Base-by-base conservation (phyloP, 2,329 filamentous ascomycete species). In the Cadophora malorum region DNA sequence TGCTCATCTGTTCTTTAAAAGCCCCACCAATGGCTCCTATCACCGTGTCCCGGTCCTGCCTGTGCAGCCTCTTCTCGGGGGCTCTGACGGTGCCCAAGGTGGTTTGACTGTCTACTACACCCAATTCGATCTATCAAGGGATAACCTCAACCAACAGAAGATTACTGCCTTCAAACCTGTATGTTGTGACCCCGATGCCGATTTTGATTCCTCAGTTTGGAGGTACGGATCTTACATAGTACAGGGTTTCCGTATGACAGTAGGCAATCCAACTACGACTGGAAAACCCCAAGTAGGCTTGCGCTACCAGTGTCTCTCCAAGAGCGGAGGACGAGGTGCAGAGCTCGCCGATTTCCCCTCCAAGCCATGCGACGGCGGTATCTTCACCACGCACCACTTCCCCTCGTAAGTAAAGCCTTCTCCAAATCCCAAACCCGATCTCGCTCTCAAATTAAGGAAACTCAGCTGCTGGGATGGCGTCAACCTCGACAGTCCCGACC, bases 311-410 rank as follows among this genome's bases (percentile, higher is more conserved):
- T 69, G 65, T 41, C 64, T 67, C 45, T 50, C 62, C 19, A 64
- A 50, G 12, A 69, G 35, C 45, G 61, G 60, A 49, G 49, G 53
- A 19, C 63, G 69, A 64, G 67, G 67, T n/a, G 31, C 58, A 31
- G 65, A 67, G 63, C 65, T 63, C 41, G 19, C 41, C 2, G 60
- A 66, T 45, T 69, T 72, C 59, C 70, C 70, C 6, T 63, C 67
- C 14, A 23, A 47, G 49, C 72, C 76, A 2, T 79, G 78, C 35
- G 69, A 74, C 8, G 73, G 72, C 0, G 77, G 78, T 8, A 78
- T 78, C 19, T 77, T 78, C 72, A 74, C 75, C 3, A 77, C 75
- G 38, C 65, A 78, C 28, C 72, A 76, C n/a, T 79, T 79, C 60
- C 71, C 71, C 3, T 67, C 71, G 71, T n/a, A n/a, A n/a, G n/a